These are phyloP conservation scores for Rhododendron simsii DNA, from an alignment of 148 eudicot species.

Conservation along the genomic window DNA sequence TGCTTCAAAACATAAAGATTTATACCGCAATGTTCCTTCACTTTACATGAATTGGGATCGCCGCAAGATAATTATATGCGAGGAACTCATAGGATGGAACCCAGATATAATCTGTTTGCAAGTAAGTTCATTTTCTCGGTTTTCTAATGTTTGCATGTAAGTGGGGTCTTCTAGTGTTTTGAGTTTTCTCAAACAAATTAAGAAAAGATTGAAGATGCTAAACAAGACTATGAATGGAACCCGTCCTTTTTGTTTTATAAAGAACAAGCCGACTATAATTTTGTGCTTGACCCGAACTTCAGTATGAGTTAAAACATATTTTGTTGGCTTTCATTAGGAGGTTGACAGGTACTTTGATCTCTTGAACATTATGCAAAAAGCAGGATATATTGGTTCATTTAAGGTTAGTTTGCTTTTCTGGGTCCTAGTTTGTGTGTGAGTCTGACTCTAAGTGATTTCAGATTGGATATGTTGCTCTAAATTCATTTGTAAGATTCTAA, in stretches of 20 bases:
- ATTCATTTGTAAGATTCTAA: background rate
- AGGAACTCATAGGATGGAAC: slow-evolving; percentile 23
- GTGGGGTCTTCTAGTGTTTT: background rate
- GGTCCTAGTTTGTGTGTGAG: background rate
- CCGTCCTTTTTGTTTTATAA: background rate
- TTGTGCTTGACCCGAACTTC: background rate
- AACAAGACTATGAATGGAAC: background rate
- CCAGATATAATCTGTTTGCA: slow-evolving; percentile 37
- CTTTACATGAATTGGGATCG: slow-evolving; percentile 27
- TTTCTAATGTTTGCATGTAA: background rate
- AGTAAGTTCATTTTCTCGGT: slow-evolving; percentile 13
- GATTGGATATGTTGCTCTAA: background rate
- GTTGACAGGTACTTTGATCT: slow-evolving; percentile 38
- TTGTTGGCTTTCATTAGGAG: slow-evolving; percentile 23
- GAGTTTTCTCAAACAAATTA: background rate
- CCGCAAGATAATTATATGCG: slow-evolving; percentile 21
- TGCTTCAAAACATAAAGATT: slow-evolving; percentile 29
- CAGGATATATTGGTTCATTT: slow-evolving; percentile 30
- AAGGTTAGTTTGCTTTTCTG: slow-evolving; percentile 19
- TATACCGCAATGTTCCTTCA: slow-evolving; percentile 27
- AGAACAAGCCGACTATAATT: background rate
- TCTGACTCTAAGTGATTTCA: background rate
- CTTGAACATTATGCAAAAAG: slow-evolving; percentile 17
- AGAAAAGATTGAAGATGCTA: background rate
- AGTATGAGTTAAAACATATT: background rate